Conservation (phyloP, 1,139 yeast species). For the Citeromyces hawaiiensis region DNA sequence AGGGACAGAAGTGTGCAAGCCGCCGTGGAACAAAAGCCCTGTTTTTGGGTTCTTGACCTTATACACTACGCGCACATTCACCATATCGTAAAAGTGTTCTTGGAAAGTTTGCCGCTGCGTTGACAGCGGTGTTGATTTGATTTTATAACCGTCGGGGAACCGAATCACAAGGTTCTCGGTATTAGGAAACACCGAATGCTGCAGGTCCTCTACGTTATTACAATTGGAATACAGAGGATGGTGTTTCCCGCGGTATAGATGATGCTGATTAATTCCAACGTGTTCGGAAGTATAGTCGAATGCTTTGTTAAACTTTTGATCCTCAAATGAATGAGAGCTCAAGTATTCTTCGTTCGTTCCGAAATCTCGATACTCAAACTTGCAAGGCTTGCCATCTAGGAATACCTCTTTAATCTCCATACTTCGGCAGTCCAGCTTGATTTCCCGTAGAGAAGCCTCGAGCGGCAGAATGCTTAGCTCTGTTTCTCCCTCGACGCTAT, state of each 20-base stretch:
- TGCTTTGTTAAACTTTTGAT: constrained; percentile 22
- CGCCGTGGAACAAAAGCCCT: constrained; percentile 68
- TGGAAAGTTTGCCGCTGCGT: constrained; percentile 10
- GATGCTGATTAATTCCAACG: constrained; percentile 44
- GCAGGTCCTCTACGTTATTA: constrained; percentile 57
- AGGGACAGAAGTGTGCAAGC: constrained; percentile 20
- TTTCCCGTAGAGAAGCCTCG: constrained; percentile 37
- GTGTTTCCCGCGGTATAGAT: constrained; percentile 48
- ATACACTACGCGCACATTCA: constrained; percentile 60
- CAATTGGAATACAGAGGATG: constrained; percentile 47
- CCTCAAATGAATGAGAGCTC: constrained; percentile 8
- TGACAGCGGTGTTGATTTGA: constrained; percentile 30
- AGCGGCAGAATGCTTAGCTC: constrained; percentile 73
- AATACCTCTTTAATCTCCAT: constrained; percentile 48
- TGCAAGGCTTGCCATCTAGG: constrained; percentile 45
- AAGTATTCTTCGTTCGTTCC: constrained; percentile 19
- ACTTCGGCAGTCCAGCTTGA: constrained; percentile 75
- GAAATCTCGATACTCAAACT: constrained; percentile 35
- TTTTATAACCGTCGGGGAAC: constrained; percentile 59
- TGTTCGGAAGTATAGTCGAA: constrained; percentile 30
- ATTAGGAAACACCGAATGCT: constrained; percentile 31
- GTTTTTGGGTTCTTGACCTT: constrained; percentile 50
- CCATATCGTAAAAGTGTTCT: constrained; percentile 49
- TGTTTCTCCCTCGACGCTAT: constrained; percentile 55
- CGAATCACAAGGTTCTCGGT: constrained; percentile 62